These are phyloP conservation scores for Paramecium sonneborni DNA, from an alignment of 73 alveolate species.

Conservation along the genomic window DNA sequence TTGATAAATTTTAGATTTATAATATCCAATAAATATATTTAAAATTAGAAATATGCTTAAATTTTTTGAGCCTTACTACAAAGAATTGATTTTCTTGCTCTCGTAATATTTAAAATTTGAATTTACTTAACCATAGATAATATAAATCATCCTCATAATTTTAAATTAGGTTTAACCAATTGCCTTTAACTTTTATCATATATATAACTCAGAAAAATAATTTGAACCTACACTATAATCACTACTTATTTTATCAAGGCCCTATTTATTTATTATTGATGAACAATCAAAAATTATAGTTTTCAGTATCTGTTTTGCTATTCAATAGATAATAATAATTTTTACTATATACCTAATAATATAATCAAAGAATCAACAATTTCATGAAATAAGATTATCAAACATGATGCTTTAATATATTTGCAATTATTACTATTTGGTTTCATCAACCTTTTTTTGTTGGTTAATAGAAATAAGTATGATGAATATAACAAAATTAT, in stretches of 20 bases:
- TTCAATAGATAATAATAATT: not conserved
- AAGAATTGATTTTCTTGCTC: not conserved
- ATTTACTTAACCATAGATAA: not conserved
- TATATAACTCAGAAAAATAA: not conserved
- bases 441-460: not conserved
- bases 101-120: not conserved
- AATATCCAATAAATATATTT: not conserved
- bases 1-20: not conserved
- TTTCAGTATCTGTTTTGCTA: not conserved
- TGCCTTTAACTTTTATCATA: not conserved
- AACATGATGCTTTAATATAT: not conserved
- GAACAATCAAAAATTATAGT: not conserved
- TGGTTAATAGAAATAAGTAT: not conserved
- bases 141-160: not conserved
- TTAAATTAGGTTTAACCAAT: not conserved
- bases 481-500: not conserved
- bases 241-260: not conserved
- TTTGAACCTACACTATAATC: not conserved
- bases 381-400: not conserved
- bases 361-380: not conserved
- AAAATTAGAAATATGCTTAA: not conserved
- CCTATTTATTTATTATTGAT: not conserved
- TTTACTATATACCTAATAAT: not conserved
- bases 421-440: not conserved
- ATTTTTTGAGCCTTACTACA: not conserved